Percentiles rank a stretch among this genome's conserved stretches.
Conservation (phyloP, 1,284 basidiomycete genomes). For the Dichomitus squalens region DNA sequence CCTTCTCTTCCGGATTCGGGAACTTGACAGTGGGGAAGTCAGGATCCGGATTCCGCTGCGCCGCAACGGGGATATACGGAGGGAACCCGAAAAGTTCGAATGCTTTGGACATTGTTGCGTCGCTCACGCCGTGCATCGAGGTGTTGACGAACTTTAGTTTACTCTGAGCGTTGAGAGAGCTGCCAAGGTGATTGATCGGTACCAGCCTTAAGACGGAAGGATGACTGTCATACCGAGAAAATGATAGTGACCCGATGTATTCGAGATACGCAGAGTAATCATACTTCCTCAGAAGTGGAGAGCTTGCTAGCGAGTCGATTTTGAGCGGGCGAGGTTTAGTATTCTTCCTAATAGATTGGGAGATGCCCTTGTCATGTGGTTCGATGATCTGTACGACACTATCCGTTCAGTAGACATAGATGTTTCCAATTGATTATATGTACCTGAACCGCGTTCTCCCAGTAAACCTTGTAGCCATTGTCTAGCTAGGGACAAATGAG, state of each 20-base stretch:
- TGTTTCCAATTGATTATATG: background rate
- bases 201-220: background rate
- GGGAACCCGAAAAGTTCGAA: slow-evolving; percentile 62
- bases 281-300: slow-evolving; percentile 13
- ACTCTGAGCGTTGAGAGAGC: slow-evolving; percentile 33
- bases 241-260: slow-evolving; percentile 44
- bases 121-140: slow-evolving; percentile 85
- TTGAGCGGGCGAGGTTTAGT: slow-evolving; percentile 58
- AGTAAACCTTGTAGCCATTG: slow-evolving; percentile 89
- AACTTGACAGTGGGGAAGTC: slow-evolving; percentile 83
- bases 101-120: slow-evolving; percentile 58
- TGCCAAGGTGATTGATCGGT: slow-evolving; percentile 18
- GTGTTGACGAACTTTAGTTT: slow-evolving; percentile 68
- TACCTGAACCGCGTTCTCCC: slow-evolving; percentile 85
- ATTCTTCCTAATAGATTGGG: slow-evolving; percentile 62
- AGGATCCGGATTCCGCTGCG: slow-evolving; percentile 75
- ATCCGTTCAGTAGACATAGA: background rate
- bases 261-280: slow-evolving; percentile 53
- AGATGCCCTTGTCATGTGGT: slow-evolving; percentile 79
- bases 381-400: slow-evolving; percentile 63
- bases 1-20: slow-evolving; percentile 89
- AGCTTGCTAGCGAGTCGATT: slow-evolving; percentile 24
- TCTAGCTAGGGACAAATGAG: slow-evolving; percentile 55
- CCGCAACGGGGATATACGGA: slow-evolving; percentile 58
- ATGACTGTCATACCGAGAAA: slow-evolving; percentile 41